Evolutionary conservation across 208 protist genomes (phyloP).

Genomic region (Leishmania major): DNA sequence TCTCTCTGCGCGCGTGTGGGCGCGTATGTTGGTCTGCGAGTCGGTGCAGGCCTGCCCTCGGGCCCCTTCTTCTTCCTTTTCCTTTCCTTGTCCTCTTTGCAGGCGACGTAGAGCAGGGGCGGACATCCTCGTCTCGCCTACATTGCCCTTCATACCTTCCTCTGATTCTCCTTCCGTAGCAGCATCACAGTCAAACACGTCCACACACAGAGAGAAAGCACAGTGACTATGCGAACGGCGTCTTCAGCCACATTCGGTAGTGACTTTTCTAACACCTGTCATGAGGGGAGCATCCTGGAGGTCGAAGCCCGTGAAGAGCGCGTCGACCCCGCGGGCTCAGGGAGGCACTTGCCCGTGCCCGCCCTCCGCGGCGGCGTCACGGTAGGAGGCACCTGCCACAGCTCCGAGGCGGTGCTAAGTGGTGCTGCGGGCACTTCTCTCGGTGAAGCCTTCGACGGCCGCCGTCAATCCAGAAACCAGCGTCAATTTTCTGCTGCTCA

Average conservation of each 20-base stretch:
- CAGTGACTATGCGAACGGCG: not conserved
- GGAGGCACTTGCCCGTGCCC: not conserved
- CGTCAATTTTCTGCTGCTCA: not conserved
- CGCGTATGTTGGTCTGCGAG: not conserved
- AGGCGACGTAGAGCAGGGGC: not conserved
- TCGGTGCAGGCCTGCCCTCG: not conserved
- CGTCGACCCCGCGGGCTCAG: not conserved
- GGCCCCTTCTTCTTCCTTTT: not conserved
- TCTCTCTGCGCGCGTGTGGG: not conserved
- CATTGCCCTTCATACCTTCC: not conserved
- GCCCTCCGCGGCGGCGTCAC: not conserved
- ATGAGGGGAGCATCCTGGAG: constrained; percentile 17
- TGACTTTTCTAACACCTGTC: constrained; percentile 1
- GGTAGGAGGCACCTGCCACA: not conserved
- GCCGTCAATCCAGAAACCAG: not conserved
- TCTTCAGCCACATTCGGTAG: not conserved
- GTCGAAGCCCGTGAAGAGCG: constrained; percentile 8
- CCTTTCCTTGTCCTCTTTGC: not conserved
- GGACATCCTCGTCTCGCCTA: not conserved
- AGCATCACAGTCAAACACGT: not conserved
- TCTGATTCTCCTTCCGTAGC: not conserved
- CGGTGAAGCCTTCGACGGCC: not conserved
- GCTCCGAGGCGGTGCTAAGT: not conserved
- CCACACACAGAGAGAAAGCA: not conserved
- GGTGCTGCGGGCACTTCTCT: not conserved